Conservation (phyloP, 768 basidiomycete species). For the Pisolithus microcarpus region DNA sequence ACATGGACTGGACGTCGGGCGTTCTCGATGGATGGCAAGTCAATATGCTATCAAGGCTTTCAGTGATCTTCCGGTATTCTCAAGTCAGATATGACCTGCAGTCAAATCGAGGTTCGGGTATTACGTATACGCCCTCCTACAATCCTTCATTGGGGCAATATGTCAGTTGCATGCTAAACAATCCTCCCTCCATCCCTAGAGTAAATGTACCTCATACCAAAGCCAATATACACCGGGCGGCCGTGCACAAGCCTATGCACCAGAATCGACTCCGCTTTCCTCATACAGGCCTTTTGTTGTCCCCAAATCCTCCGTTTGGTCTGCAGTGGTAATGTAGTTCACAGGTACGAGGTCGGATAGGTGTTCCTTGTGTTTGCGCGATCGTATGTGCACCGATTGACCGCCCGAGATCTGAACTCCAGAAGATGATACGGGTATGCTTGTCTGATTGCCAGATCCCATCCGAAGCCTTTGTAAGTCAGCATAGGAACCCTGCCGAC, state of each 20-base stretch:
- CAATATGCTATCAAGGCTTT: no score
- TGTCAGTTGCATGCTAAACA: no score
- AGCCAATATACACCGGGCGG: conserved; percentile 11
- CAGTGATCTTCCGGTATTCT: no score
- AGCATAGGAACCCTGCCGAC: conserved; percentile 69
- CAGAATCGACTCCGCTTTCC: conserved; percentile 41
- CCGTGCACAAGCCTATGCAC: conserved; percentile 15
- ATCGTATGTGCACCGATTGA: conserved; percentile 41
- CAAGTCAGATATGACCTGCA: no score
- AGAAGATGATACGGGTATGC: conserved; percentile 7
- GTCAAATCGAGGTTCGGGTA: no score
- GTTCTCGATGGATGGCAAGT: no score
- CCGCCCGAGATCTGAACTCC: conserved; percentile 22
- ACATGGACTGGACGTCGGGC: no score
- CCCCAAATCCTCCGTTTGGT: conserved; percentile 52
- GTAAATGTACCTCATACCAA: background rate
- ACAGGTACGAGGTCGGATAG: conserved; percentile 50
- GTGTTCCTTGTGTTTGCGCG: conserved; percentile 52
- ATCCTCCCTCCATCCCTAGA: no score
- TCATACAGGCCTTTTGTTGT: conserved; percentile 63
- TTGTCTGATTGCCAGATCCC: conserved; percentile 14
- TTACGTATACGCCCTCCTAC: no score
- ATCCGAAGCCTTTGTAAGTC: conserved; percentile 64
- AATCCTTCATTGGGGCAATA: no score
- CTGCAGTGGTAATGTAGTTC: conserved; percentile 27